Evolutionary conservation across 148 eudicot genomes (phyloP).

Genomic region (Cornus controversa): DNA sequence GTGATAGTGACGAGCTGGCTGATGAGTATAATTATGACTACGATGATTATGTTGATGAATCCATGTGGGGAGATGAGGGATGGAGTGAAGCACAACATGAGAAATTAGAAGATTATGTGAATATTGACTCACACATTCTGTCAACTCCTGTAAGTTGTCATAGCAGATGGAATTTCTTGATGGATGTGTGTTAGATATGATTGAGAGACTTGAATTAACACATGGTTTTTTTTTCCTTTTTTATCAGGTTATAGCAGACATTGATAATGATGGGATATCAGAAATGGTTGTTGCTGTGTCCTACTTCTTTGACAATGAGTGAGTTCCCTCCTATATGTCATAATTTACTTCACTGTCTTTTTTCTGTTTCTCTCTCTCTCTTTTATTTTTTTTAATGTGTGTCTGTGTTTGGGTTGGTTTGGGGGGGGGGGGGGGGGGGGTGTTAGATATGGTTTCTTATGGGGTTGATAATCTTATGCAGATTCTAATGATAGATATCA

Average conservation of each 20-base stretch:
- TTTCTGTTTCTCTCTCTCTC: no score
- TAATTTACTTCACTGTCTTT: no score
- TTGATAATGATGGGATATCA: slow-evolving; percentile 87
- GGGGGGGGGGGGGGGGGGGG: no score
- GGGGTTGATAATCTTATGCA: no score
- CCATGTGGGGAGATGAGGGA: slow-evolving; percentile 97
- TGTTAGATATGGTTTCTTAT: no score
- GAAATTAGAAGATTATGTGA: slow-evolving; percentile 67
- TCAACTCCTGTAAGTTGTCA: slow-evolving; percentile 84
- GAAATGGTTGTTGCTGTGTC: slow-evolving; percentile 99
- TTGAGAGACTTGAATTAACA: neutral
- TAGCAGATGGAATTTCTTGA: slow-evolving; percentile 3
- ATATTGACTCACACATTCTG: slow-evolving; percentile 82
- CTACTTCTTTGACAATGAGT: slow-evolving; percentile 99
- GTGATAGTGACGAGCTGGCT: slow-evolving; percentile 79
- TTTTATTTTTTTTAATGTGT: no score
- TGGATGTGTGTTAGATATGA: neutral
- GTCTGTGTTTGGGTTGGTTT: no score
- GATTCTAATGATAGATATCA: no score
- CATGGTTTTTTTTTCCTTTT: neutral
- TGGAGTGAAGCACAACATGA: slow-evolving; percentile 84
- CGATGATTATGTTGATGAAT: slow-evolving; percentile 93
- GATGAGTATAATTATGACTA: slow-evolving; percentile 98
- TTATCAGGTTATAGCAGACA: slow-evolving; percentile 91
- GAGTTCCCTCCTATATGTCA: slow-evolving; percentile 35